Conservation (phyloP, 257 asterid species). For the Primulina eburnea region DNA sequence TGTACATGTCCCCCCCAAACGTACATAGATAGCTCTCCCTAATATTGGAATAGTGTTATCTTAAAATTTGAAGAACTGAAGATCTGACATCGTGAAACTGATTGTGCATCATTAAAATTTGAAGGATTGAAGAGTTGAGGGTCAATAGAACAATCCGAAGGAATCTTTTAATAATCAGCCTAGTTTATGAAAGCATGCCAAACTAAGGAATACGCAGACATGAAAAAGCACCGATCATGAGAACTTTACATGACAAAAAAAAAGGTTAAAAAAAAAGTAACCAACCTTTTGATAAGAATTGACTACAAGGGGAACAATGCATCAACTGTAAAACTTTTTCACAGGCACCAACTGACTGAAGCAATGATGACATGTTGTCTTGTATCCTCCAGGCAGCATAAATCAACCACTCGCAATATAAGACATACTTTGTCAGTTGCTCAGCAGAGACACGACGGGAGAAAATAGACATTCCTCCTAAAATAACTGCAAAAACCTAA, state of each 20-base stretch:
- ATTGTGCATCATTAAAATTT: not conserved
- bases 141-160: not conserved
- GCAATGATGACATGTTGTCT: conserved; percentile 45
- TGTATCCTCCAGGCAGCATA: conserved; percentile 66
- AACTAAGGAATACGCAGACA: not conserved
- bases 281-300: conserved; percentile 41
- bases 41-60: not conserved
- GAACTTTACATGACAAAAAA: not conserved
- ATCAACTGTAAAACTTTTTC: conserved; percentile 52
- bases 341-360: conserved; percentile 57
- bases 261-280: conserved; percentile 1
- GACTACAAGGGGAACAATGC: conserved; percentile 39
- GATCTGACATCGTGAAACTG: not conserved
- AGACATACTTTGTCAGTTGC: conserved; percentile 52
- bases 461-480: conserved; percentile 49
- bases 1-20: not conserved
- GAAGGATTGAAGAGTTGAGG: not conserved
- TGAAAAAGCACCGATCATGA: not conserved
- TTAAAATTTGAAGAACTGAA: not conserved
- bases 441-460: conserved; percentile 41
- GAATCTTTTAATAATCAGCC: not conserved
- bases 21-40: not conserved
- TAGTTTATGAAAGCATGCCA: not conserved
- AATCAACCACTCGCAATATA: conserved; percentile 61
- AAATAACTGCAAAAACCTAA: conserved; percentile 46